Evolutionary conservation across 305 asterid species (phyloP).

Genomic region (Fraxinus greggii): DNA sequence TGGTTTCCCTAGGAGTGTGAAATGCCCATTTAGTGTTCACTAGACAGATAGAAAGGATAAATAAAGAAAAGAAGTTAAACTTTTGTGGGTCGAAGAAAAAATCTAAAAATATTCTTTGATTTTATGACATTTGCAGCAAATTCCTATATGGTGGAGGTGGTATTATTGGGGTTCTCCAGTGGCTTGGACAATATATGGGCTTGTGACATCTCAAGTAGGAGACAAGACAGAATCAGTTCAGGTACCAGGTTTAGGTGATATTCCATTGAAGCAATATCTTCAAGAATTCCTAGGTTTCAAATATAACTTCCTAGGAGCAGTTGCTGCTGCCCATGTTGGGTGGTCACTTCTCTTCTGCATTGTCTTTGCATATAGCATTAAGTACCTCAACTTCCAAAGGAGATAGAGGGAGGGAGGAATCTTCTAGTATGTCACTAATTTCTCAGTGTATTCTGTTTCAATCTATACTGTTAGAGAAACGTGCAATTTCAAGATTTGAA

Average conservation of each 20-base stretch:
- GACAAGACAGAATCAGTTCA: slow-evolving; percentile 34
- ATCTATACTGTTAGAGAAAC: neutral
- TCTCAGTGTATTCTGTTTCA: neutral
- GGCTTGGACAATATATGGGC: slow-evolving; percentile 91
- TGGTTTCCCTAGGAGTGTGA: neutral
- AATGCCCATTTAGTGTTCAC: neutral
- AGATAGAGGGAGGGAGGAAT: slow-evolving; percentile 48
- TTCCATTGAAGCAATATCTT: slow-evolving; percentile 50
- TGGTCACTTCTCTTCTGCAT: slow-evolving; percentile 75
- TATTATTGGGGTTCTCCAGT: slow-evolving; percentile 94
- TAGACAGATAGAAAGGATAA: neutral
- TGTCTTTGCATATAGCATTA: slow-evolving; percentile 73
- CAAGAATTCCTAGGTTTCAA: slow-evolving; percentile 49
- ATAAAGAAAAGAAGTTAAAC: neutral
- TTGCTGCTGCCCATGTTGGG: slow-evolving; percentile 64
- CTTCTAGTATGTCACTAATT: neutral
- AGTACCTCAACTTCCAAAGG: slow-evolving; percentile 83
- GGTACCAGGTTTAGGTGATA: slow-evolving; percentile 48
- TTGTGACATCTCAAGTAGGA: slow-evolving; percentile 78
- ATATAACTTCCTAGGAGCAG: slow-evolving; percentile 69
- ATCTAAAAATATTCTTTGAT: neutral
- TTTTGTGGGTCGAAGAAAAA: neutral
- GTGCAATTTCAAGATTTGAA: neutral
- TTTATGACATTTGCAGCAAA: slow-evolving; percentile 48
- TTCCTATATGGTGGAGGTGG: slow-evolving; percentile 99